A percentile compares a stretch with the other conserved stretches of the same genome.
Conservation (phyloP, 2,329 filamentous ascomycete genomes). For the Xylariaceae sp. region DNA sequence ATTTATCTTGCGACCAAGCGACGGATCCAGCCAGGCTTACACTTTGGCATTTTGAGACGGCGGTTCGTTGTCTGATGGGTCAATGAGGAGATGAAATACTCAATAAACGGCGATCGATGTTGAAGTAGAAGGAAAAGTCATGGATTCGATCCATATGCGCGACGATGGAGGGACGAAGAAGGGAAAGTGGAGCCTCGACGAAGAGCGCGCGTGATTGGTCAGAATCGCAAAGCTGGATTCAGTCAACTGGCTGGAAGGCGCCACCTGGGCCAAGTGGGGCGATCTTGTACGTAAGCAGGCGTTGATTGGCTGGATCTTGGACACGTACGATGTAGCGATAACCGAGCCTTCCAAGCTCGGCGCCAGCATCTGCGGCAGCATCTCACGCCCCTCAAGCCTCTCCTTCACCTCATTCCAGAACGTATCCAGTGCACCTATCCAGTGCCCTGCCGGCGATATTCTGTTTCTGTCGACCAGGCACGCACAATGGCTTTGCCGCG, state of each 20-base stretch:
- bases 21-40: conserved; percentile 40
- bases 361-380: too few species aligned
- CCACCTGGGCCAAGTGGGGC: not conserved
- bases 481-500: conserved; percentile 45
- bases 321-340: not conserved
- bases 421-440: too few species aligned
- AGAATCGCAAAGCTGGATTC: not conserved
- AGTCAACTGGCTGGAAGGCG: not conserved
- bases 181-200: not conserved
- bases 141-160: not conserved
- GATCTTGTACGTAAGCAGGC: not conserved
- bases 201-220: not conserved
- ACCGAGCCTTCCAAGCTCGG: too few species aligned
- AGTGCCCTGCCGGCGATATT: not conserved
- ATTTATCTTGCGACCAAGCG: not conserved
- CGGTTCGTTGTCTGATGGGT: conserved; percentile 1
- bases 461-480: not conserved
- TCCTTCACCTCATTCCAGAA: not conserved
- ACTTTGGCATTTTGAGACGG: conserved; percentile 72
- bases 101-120: not conserved
- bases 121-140: not conserved
- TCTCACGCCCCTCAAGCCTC: not conserved
- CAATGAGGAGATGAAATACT: not conserved
- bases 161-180: not conserved
- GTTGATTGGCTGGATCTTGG: not conserved